These are phyloP conservation scores for Coemansia sp. DNA, from an alignment of 192 early-diverging fungal genomes.

Conservation along the genomic window DNA sequence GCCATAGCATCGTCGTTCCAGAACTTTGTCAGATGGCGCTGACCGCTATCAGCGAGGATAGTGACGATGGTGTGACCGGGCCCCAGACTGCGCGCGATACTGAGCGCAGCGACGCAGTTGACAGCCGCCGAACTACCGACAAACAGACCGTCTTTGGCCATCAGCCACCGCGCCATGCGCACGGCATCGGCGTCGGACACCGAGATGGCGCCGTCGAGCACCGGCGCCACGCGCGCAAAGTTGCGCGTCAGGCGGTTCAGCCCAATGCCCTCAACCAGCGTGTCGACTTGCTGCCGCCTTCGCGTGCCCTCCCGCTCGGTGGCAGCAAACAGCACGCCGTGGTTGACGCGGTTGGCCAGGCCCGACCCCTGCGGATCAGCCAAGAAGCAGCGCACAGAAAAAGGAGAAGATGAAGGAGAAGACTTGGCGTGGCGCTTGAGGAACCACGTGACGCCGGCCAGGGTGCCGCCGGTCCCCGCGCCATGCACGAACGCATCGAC, in stretches of 20 bases:
- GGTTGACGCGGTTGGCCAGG: constrained; percentile 87
- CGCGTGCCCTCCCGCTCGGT: constrained; percentile 89
- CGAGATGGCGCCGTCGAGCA: constrained; percentile 79
- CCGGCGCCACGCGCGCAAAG: constrained; percentile 55
- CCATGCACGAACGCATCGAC: constrained; percentile 91
- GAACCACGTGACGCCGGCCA: constrained; percentile 88
- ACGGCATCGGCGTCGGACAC: constrained; percentile 91
- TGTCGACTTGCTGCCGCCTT: constrained; percentile 95
- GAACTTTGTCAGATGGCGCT: constrained; percentile 94
- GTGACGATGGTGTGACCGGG: constrained; percentile 94
- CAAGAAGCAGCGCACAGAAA: constrained; percentile 70
- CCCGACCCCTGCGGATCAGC: constrained; percentile 96
- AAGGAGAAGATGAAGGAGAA: too few species aligned
- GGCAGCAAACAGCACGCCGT: constrained; percentile 88
- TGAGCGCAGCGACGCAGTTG: constrained; percentile 88
- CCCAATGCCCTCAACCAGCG: constrained; percentile 95
- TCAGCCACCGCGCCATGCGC: constrained; percentile 84
- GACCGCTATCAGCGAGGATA: constrained; percentile 87
- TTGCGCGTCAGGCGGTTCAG: constrained; percentile 93
- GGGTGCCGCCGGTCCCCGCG: constrained; percentile 89
- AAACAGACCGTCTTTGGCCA: constrained; percentile 72
- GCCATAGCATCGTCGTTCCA: constrained; percentile 63
- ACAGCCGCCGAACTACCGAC: constrained; percentile 89
- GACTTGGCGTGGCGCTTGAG: too few species aligned
- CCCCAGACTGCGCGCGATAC: constrained; percentile 75